Evolutionary conservation across 208 protist genomes (phyloP), one percentile per base, ranked within the genome.

Genomic region (Histomonas meleagridis): DNA sequence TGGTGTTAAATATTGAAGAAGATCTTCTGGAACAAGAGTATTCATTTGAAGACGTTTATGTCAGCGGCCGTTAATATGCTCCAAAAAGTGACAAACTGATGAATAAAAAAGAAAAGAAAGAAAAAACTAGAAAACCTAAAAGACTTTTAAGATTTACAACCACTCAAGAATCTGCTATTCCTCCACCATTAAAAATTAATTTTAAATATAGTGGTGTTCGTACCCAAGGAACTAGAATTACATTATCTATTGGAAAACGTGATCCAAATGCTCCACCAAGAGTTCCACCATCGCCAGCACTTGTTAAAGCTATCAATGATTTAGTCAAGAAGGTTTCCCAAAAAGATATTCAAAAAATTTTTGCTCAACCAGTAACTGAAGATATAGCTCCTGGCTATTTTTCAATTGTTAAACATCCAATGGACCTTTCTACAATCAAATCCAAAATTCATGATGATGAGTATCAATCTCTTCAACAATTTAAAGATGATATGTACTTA

Each of bases 331-430:
- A 81, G 51, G 7, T 81, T 46, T 32, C 35, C 10, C 70, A 81
- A 51, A 48, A 28, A 18, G 70, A 81, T 28, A 81, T 10, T 23
- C 70, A 46, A 23, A 32, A 81, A 46, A 81, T 81, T 55, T 86
- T 86, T 16, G 43, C 76, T 16, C 55, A 86, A 38, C 76, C 76
- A 38, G 46, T 86, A 38, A 49, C 43, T 5, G 76, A 86, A 55
- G 76, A 86, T 28, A 46, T 43, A 43, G 86, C 86, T 38, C 86
- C 86, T 46, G 49, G 32, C 46, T 91, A 91, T 32, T 91, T 48
- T 53, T 49, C 62, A 5, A 38, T 91, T 46, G 40, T 91, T 26
- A 91, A 91, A 38, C 86, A 91, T 69, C 86, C 86, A 51, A 91
- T 91, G 1, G 86, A 91, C 46, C 40, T 91, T 32, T 70, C 86